phyloP scores from a whole-genome alignment of 495 filamentous ascomycete species.

The Penicillium nucicola region DNA sequence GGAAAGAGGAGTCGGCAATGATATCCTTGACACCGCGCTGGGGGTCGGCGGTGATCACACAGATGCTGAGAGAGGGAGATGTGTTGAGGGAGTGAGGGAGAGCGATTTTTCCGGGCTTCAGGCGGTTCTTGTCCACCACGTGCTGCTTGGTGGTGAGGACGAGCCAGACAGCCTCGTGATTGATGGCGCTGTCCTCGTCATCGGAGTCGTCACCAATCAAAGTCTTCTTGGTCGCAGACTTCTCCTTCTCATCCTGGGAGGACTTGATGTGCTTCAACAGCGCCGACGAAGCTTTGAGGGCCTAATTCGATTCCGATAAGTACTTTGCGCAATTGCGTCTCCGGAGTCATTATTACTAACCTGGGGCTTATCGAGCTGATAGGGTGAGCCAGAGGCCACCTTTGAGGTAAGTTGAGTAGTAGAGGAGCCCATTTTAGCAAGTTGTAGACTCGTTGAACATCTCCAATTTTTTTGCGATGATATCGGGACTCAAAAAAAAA shows the following conservation, averaged over 20 bases:
- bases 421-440: constrained; percentile 42
- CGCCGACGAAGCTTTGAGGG: constrained; percentile 74
- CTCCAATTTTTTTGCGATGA: constrained; percentile 33
- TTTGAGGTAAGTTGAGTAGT: constrained; percentile 47
- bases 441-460: constrained; percentile 22
- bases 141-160: constrained; percentile 88
- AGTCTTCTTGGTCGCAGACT: constrained; percentile 61
- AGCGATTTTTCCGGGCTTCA: constrained; percentile 72
- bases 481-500: constrained; percentile 38
- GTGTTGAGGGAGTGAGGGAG: constrained; percentile 69
- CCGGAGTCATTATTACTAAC: constrained; percentile 31
- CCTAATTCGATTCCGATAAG: constrained; percentile 41
- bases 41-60: constrained; percentile 81
- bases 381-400: constrained; percentile 53
- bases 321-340: constrained; percentile 14
- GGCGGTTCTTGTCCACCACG: constrained; percentile 65
- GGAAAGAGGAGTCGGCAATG: constrained; percentile 71
- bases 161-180: constrained; percentile 75
- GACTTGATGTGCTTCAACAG: constrained; percentile 77
- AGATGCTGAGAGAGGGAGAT: constrained; percentile 62
- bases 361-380: constrained; percentile 63
- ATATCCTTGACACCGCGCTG: constrained; percentile 89
- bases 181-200: constrained; percentile 33
- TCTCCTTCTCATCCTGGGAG: constrained; percentile 54
- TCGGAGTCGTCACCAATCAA: constrained; percentile 62